A percentile compares a stretch with the other conserved stretches of the same genome.
phyloP scores from a whole-genome alignment of 148 eudicot genomes.

The Oxyria digyna region DNA sequence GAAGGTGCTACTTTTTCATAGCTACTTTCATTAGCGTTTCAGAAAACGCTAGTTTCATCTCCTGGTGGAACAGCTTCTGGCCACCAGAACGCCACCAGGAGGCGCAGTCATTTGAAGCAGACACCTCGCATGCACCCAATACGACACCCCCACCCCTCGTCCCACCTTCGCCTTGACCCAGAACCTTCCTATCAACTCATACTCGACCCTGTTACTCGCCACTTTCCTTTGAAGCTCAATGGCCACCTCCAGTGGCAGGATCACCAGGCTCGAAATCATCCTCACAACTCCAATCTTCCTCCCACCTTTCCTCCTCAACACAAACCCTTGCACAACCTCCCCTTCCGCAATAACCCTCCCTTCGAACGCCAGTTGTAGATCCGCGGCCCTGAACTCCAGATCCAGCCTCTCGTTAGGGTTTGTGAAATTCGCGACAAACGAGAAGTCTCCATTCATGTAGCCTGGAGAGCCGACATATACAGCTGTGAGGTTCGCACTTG shows the following conservation, averaged over 20 bases:
- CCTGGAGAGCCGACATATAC: conserved; percentile 62
- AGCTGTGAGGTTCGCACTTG: conserved; percentile 52
- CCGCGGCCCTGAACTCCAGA: conserved; percentile 41
- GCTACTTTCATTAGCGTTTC: too few relatives aligned
- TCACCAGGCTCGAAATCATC: conserved; percentile 45
- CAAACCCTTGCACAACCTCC: conserved; percentile 36
- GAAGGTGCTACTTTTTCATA: too few relatives aligned
- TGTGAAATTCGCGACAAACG: conserved; percentile 66
- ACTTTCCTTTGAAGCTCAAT: conserved; percentile 38
- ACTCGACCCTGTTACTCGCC: conserved; percentile 31
- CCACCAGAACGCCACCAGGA: conserved; percentile 34
- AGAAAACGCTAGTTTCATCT: conserved; percentile 13
- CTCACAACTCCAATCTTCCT: conserved; percentile 26
- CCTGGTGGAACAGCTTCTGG: conserved; percentile 38
- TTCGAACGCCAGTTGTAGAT: conserved; percentile 43
- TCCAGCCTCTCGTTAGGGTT: conserved; percentile 59
- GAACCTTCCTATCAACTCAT: conserved; percentile 35
- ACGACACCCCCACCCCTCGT: conserved; percentile 17
- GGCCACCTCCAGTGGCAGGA: conserved; percentile 32
- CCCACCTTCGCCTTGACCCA: conserved; percentile 31
- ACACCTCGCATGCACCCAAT: conserved; percentile 42
- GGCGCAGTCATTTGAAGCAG: conserved; percentile 48
- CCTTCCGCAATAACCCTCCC: conserved; percentile 49
- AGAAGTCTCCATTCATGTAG: conserved; percentile 57
- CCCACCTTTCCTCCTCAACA: conserved; percentile 29